Conservation (phyloP, 2,329 filamentous ascomycete genomes). For the Aphanoascus verrucosus region DNA sequence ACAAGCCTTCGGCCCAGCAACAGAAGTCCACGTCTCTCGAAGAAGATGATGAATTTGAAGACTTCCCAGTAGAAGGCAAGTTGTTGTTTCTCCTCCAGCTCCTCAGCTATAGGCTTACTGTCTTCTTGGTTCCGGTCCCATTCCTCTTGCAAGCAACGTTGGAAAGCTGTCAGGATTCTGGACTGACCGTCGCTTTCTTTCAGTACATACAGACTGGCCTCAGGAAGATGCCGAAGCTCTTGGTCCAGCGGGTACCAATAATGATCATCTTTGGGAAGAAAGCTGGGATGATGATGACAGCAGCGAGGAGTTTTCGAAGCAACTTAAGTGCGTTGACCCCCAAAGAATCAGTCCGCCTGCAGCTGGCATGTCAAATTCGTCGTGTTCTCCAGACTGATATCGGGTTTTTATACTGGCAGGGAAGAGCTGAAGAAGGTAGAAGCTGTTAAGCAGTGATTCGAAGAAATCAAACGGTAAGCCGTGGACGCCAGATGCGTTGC, state of each 20-base stretch:
- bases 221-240: constrained; percentile 78
- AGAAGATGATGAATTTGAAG: constrained; percentile 98
- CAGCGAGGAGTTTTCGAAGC: constrained; percentile 87
- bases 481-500: no score
- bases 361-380: neutral
- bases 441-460: constrained; percentile 30
- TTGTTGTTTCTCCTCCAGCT: neutral
- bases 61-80: constrained; percentile 90
- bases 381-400: constrained; percentile 1
- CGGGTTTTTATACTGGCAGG: constrained; percentile 20
- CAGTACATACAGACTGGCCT: constrained; percentile 61
- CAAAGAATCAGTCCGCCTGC: neutral
- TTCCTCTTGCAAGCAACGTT: no score
- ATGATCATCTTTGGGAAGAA: constrained; percentile 90
- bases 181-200: neutral
- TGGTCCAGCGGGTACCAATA: constrained; percentile 43
- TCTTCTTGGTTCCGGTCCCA: neutral
- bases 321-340: constrained; percentile 62
- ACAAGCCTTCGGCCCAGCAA: constrained; percentile 26
- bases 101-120: neutral
- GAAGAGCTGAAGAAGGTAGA: constrained; percentile 95
- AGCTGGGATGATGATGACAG: constrained; percentile 99
- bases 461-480: no score
- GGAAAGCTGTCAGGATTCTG: no score
- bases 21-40: constrained; percentile 64